These are phyloP conservation scores for Tetratostichococcus sp. DNA, from an alignment of 139 green algal species.

Conservation along the genomic window DNA sequence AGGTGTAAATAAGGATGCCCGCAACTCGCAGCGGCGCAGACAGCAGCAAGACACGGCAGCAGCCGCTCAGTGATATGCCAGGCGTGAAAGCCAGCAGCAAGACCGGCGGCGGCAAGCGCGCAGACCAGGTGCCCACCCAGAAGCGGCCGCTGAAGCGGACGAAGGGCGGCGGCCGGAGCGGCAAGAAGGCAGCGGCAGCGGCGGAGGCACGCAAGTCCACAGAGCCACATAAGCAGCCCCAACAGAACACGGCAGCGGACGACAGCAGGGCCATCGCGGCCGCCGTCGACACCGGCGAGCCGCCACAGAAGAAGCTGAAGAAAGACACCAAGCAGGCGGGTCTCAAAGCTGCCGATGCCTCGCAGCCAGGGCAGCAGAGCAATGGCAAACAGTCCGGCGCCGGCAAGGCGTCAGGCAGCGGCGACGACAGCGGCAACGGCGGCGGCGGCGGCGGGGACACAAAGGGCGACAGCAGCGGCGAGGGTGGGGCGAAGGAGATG, in stretches of 20 bases:
- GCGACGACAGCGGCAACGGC: too few relatives aligned
- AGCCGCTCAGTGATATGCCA: not conserved
- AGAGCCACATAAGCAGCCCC: not conserved
- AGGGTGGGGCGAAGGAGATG: not conserved
- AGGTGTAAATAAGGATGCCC: not conserved
- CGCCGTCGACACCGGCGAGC: not conserved
- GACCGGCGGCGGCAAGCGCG: not conserved
- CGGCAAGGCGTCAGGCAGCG: too few relatives aligned
- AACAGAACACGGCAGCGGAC: not conserved
- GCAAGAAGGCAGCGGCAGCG: not conserved
- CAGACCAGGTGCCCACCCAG: not conserved
- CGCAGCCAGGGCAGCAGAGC: too few relatives aligned
- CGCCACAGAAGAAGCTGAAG: not conserved
- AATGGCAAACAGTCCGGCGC: too few relatives aligned
- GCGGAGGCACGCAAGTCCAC: not conserved
- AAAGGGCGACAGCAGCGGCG: too few relatives aligned
- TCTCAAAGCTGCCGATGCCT: not conserved
- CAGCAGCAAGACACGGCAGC: not conserved
- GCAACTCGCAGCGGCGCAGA: not conserved
- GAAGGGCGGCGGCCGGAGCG: not conserved
- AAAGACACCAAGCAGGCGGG: not conserved
- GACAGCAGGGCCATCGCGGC: not conserved
- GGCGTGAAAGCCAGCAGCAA: not conserved
- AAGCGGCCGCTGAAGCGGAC: not conserved
- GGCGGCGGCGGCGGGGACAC: too few relatives aligned